A percentile compares a stretch with the other conserved stretches of the same genome.
Conservation (phyloP, 176 grass and related monocot genomes). For the Bromus sterilis region DNA sequence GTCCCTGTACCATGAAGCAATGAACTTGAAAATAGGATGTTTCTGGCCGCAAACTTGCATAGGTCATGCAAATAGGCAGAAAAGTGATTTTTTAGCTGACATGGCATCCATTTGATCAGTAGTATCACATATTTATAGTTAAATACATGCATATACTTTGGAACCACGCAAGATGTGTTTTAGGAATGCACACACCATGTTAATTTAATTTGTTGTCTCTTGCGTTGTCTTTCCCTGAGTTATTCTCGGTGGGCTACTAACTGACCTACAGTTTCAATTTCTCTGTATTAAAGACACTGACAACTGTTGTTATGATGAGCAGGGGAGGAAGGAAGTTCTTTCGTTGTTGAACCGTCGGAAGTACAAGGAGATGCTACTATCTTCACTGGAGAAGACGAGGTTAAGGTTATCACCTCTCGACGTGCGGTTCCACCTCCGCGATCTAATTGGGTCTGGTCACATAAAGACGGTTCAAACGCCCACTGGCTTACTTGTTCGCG, state of each 20-base stretch:
- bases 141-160: background rate
- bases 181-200: background rate
- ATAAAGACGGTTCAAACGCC: slow-evolving; percentile 65
- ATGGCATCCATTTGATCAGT: background rate
- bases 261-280: background rate
- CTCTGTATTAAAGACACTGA: background rate
- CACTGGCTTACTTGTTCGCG: slow-evolving; percentile 61
- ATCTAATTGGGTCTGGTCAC: slow-evolving; percentile 78
- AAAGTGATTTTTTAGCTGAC: background rate
- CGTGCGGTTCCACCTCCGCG: slow-evolving; percentile 60
- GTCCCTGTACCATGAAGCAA: background rate
- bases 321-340: slow-evolving; percentile 80
- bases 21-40: background rate
- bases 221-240: background rate
- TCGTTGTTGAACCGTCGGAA: slow-evolving; percentile 60
- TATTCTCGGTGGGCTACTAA: background rate
- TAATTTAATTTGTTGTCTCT: background rate
- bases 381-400: slow-evolving; percentile 65
- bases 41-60: background rate
- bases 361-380: slow-evolving; percentile 76
- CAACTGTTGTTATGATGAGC: background rate
- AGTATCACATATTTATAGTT: background rate
- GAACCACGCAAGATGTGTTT: background rate
- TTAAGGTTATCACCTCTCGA: slow-evolving; percentile 66
- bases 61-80: background rate